These are phyloP conservation scores for Tolypocladium sp. DNA, from an alignment of 2,329 filamentous ascomycete genomes.

Conservation along the genomic window DNA sequence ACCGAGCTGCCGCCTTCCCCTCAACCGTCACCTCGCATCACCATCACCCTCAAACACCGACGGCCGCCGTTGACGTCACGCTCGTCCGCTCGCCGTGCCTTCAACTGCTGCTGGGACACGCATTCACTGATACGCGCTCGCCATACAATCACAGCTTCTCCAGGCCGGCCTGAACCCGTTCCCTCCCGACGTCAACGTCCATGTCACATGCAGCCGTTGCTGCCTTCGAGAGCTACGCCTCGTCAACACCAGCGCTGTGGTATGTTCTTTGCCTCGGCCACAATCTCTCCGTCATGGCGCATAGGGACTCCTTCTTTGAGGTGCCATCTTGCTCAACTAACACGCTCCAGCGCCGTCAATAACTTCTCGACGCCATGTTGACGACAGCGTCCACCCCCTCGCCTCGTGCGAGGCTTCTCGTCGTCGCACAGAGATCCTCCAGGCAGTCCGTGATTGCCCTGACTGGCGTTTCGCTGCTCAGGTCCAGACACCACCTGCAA, in stretches of 20 bases:
- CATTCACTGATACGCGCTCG: not conserved
- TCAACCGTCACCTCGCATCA: not conserved
- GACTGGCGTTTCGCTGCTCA: not conserved
- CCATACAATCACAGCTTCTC: no score
- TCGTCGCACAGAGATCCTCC: not conserved
- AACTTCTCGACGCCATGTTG: slow-evolving; percentile 1
- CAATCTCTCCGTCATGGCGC: not conserved
- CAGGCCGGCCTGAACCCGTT: not conserved
- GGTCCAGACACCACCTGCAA: slow-evolving; percentile 6
- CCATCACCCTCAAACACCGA: not conserved
- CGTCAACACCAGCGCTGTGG: not conserved
- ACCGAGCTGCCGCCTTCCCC: not conserved
- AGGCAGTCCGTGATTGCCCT: not conserved
- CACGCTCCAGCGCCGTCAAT: not conserved
- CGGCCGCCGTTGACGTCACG: not conserved
- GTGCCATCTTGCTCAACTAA: not conserved
- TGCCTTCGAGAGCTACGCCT: not conserved
- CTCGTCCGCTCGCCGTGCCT: not conserved
- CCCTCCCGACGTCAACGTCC: not conserved
- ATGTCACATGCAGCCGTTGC: not conserved
- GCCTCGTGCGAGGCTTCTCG: not conserved
- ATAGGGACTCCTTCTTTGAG: not conserved
- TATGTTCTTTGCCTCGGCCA: not conserved
- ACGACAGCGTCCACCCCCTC: not conserved
- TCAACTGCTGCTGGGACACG: not conserved